Evolutionary conservation across 345 rosid genomes (phyloP), one percentile per base, ranked within the genome.

Genomic region (Gossypioides kirkii): DNA sequence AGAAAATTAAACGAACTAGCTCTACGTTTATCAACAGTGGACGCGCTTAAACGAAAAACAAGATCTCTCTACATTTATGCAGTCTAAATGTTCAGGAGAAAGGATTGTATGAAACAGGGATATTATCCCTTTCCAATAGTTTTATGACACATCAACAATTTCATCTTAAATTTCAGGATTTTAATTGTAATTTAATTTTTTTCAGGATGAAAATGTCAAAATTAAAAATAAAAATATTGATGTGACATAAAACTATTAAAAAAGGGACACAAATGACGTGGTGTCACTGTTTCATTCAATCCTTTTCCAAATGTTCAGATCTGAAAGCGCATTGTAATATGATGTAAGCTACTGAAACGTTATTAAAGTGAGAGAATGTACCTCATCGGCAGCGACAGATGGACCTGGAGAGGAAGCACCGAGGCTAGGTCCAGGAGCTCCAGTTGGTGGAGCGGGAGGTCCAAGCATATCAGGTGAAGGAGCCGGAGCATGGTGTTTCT

Each of bases 391-490:
- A 26, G 80, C 74, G n/a, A 72, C 68, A 4, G 85, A 61, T 1
- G 94, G 92, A 32, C 88, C 89, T 9, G 96, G 96, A 70, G 97
- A 77, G 17, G 25, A 13, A 0, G 82, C 83, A 4, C 83, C 87
- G 1, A 11, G 12, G 73, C 75, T 80, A 12, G 91, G 81, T 41
- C 88, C 90, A 12, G 90, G 91, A 58, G 95, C 81, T 67, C 73
- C 91, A 0, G 69, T 10, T 3, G 98, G 89, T 1, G 96, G 94
- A 2, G 94, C 89, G 5, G 97, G 97, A 53, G 97, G 96, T 63
- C 92, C 53, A 18, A 68, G 72, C 83, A 88, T 60, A 69, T 73
- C 85, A 0, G 98, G 91, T 20, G 90, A 76, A 5, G 96, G 91
- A 49, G 96, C 87, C 0, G 90, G 85, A 6, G 86, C 80, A 8